Conservation (phyloP, 176 grass and related monocot genomes). For the Calamus simplicifolius region DNA sequence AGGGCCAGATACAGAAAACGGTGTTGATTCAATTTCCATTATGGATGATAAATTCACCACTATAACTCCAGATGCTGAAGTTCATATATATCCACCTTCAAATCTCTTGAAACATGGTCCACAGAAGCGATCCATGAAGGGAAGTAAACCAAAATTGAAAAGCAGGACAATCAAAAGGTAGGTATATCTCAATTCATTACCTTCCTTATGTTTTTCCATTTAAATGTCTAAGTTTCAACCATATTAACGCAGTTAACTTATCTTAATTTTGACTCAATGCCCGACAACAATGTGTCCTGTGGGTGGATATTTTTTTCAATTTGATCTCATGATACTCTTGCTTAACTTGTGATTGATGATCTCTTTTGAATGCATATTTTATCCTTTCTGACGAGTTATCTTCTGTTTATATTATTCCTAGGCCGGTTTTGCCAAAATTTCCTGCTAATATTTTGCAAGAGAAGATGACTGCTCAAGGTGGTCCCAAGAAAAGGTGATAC, state of each 20-base stretch:
- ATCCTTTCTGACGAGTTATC: no score
- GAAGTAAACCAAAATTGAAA: neutral
- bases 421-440: neutral
- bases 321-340: no score
- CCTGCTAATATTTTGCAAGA: neutral
- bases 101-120: neutral
- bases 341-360: no score
- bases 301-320: no score
- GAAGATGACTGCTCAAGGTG: neutral
- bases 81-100: neutral
- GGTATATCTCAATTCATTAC: no score
- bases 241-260: no score
- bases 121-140: neutral
- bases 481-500: neutral
- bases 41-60: neutral
- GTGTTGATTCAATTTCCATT: constrained; percentile 22
- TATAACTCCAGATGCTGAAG: neutral
- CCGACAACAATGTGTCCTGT: no score
- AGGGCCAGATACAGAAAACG: constrained; percentile 9
- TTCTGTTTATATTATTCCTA: neutral
- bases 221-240: neutral
- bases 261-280: no score
- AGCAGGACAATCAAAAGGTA: neutral
- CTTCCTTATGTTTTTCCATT: neutral
- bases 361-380: no score